phyloP scores from a whole-genome alignment of 768 basidiomycete genomes.

The Boletus pseudopeckii region DNA sequence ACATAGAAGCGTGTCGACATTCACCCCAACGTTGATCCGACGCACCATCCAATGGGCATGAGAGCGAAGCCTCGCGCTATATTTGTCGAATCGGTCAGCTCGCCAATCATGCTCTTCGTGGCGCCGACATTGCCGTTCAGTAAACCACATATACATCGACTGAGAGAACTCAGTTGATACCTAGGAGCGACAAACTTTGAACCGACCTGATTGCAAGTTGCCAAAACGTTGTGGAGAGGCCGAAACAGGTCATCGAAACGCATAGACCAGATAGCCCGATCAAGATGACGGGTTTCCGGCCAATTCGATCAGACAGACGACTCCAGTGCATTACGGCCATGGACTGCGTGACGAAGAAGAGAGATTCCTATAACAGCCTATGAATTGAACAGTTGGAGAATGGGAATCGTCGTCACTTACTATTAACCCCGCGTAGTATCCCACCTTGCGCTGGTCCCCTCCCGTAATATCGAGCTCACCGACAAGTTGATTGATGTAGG shows the following conservation, averaged over 20 bases:
- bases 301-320: constrained; percentile 62
- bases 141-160: constrained; percentile 29
- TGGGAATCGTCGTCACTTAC: constrained; percentile 31
- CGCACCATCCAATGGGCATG: constrained; percentile 30
- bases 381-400: not conserved
- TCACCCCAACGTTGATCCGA: constrained; percentile 35
- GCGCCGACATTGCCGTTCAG: constrained; percentile 36
- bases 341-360: constrained; percentile 75
- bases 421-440: constrained; percentile 71
- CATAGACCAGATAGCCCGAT: constrained; percentile 59
- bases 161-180: constrained; percentile 1
- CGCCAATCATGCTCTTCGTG: constrained; percentile 61
- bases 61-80: constrained; percentile 28
- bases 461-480: constrained; percentile 24
- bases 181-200: not conserved
- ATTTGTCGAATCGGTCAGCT: constrained; percentile 49
- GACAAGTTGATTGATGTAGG: constrained; percentile 46
- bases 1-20: constrained; percentile 8
- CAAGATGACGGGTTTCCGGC: constrained; percentile 72
- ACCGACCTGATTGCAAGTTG: constrained; percentile 46
- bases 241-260: constrained; percentile 67
- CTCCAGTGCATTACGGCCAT: constrained; percentile 71
- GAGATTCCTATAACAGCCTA: constrained; percentile 51
- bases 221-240: constrained; percentile 65
- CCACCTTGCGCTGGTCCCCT: constrained; percentile 32